Base-by-base conservation (phyloP, 805 yeast species). In the Lachancea dasiensis region DNA sequence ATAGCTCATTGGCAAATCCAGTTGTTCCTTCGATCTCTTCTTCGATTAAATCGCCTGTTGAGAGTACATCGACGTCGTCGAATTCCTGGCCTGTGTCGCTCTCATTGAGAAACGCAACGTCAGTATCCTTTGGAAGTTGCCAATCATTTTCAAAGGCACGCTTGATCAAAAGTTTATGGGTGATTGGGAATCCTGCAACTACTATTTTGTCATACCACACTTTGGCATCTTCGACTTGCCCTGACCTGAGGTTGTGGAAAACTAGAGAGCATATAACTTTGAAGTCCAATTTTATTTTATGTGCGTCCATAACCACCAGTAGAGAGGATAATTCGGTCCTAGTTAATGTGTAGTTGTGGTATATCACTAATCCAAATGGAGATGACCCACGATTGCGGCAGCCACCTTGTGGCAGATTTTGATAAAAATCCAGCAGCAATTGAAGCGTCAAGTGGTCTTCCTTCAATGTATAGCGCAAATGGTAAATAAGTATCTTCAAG, bases 131-230 rank as follows among this genome's bases (percentile, higher is more conserved):
- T 5, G 62, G 62, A 6, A 51, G 39, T 20, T 48, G 47, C 63
- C 63, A 58, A 13, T 38, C 43, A 16, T 51, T 36, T 25, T 42
- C 37, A 6, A 39, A 27, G 2, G 51, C 43, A 5, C 43, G 36
- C 26, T 48, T 31, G 11, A 58, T 40, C 15, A 59, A 25, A 3
- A 37, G 15, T 16, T 29, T 27, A 37, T 59, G 58, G 13, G 36
- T 45, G 6, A 59, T 34, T 9, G 45, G 40, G 21, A 51, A 58
- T 3, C 50, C 48, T 8, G 50, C 52, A n/a, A 37, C 22, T 5
- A 47, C 19, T 9, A 57, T 48, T 33, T 46, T 56, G 20, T 45
- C 18, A 30, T 56, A 59, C 63, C 63, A 59, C 5, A 40, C 11
- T 11, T 50, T 36, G 3, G 64, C 62, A 11, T 46, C 50, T 3